These are phyloP conservation scores for Talaromyces sp. DNA, from an alignment of 2,329 filamentous ascomycete species.

Conservation along the genomic window DNA sequence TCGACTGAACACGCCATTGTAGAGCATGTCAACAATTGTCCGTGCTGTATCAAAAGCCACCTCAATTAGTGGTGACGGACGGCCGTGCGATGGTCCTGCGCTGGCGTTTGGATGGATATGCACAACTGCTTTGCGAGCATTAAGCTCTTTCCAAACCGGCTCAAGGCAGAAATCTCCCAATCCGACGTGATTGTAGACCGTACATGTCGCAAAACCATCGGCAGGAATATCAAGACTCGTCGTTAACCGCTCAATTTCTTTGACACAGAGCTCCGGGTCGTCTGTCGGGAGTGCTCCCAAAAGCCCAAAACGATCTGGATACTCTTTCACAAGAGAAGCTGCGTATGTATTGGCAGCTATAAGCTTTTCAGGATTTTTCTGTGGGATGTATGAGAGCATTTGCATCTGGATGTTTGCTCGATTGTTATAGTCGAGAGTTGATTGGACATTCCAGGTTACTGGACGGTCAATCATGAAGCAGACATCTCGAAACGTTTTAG, in stretches of 20 bases:
- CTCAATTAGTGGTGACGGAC: constrained; percentile 11
- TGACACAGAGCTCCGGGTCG: background rate
- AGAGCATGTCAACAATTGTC: constrained; percentile 11
- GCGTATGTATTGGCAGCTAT: constrained; percentile 4
- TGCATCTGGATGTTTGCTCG: constrained; percentile 15
- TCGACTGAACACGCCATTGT: constrained; percentile 7
- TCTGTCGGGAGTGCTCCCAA: constrained; percentile 12
- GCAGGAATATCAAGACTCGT: background rate
- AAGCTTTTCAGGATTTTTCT: background rate
- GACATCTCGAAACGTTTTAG: background rate
- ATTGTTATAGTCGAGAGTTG: constrained; percentile 10
- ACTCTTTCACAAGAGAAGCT: background rate
- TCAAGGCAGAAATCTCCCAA: background rate
- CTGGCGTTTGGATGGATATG: constrained; percentile 14
- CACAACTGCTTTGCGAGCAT: constrained; percentile 12
- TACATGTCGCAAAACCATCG: constrained; percentile 10
- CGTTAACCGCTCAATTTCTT: constrained; percentile 13
- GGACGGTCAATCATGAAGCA: background rate
- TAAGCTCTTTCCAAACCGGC: constrained; percentile 8
- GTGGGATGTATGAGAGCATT: constrained; percentile 16
- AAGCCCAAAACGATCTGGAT: constrained; percentile 11
- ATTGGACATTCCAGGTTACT: constrained; percentile 2
- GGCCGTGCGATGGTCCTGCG: background rate
- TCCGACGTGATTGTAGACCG: background rate
- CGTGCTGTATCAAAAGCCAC: constrained; percentile 14